Conservation (phyloP, 345 rosid species). For the Jatropha curcas region DNA sequence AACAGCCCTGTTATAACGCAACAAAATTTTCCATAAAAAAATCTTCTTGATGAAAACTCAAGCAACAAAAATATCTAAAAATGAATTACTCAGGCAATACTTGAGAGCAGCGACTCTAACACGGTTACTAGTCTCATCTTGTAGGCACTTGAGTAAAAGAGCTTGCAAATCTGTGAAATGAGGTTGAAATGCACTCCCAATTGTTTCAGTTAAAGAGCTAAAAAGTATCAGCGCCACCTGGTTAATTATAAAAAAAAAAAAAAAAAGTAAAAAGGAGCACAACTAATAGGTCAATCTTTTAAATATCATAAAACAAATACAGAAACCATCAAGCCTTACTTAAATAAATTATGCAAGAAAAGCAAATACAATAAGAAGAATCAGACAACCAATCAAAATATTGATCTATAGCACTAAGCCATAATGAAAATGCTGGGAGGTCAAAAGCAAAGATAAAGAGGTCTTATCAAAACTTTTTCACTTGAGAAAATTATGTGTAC, state of each 20-base stretch:
- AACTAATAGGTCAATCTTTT: conserved; percentile 7
- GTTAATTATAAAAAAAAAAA: conserved; percentile 12
- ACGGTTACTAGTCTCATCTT: conserved; percentile 88
- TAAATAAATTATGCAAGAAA: neutral
- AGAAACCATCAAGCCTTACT: neutral
- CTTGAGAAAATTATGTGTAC: too few species aligned
- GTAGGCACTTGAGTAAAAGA: conserved; percentile 86
- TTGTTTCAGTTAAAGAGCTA: conserved; percentile 96
- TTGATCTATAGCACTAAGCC: neutral
- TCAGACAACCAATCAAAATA: neutral
- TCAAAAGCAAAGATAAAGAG: too few species aligned
- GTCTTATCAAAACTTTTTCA: too few species aligned
- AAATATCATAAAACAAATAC: neutral
- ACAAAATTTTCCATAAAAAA: neutral
- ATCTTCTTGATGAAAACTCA: conserved; percentile 6
- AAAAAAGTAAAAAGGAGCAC: too few species aligned
- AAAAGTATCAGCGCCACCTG: conserved; percentile 96
- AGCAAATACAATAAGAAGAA: too few species aligned
- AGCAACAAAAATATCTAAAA: conserved; percentile 7
- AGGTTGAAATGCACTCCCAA: conserved; percentile 85
- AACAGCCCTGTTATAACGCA: conserved; percentile 68
- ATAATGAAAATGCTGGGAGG: neutral
- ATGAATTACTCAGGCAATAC: conserved; percentile 40
- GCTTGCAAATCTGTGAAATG: conserved; percentile 86
- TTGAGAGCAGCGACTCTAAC: conserved; percentile 98